A percentile compares a stretch with the other conserved stretches of the same genome.
Conservation (phyloP, 2,329 filamentous ascomycete genomes). For the Tetracladium maxilliforme region DNA sequence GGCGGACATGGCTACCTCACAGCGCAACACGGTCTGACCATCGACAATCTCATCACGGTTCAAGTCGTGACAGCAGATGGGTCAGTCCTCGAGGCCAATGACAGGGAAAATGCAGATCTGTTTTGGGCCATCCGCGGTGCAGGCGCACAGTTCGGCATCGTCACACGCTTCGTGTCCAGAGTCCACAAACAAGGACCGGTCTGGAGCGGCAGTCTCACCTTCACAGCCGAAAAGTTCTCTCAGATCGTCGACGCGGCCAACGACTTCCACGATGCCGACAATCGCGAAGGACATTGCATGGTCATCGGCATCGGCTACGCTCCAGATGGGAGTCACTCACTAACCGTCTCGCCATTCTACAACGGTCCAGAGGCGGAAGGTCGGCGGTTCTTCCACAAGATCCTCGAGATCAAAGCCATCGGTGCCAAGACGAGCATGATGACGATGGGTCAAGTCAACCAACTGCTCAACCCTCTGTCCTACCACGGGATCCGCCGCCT, state of each 20-base stretch:
- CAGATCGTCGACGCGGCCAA: constrained; percentile 7
- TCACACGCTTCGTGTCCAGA: constrained; percentile 1
- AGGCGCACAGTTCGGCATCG: constrained; percentile 8
- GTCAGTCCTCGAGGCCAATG: constrained; percentile 5
- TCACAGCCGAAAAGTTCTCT: constrained; percentile 4
- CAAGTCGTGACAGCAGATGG: constrained; percentile 8
- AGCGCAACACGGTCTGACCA: constrained; percentile 2
- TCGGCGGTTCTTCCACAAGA: constrained; percentile 10
- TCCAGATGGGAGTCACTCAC: no score
- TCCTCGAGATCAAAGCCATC: constrained; percentile 13
- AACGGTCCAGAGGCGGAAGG: constrained; percentile 17
- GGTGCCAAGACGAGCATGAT: constrained; percentile 11
- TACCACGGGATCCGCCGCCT: constrained; percentile 19
- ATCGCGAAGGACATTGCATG: constrained; percentile 2
- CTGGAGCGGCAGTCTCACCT: constrained; percentile 7
- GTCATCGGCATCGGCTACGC: no score
- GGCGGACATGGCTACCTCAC: constrained; percentile 4
- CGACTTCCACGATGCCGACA: constrained; percentile 1
- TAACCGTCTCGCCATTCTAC: no score
- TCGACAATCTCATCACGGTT: constrained; percentile 7
- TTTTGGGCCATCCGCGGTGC: constrained; percentile 10
- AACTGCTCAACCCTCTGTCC: constrained; percentile 12
- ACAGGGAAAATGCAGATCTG: constrained; percentile 6
- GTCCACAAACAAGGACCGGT: constrained; percentile 3
- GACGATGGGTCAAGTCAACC: constrained; percentile 17